Conservation (phyloP, 2,329 filamentous ascomycete genomes). For the Hymenoscyphus fraxineus region DNA sequence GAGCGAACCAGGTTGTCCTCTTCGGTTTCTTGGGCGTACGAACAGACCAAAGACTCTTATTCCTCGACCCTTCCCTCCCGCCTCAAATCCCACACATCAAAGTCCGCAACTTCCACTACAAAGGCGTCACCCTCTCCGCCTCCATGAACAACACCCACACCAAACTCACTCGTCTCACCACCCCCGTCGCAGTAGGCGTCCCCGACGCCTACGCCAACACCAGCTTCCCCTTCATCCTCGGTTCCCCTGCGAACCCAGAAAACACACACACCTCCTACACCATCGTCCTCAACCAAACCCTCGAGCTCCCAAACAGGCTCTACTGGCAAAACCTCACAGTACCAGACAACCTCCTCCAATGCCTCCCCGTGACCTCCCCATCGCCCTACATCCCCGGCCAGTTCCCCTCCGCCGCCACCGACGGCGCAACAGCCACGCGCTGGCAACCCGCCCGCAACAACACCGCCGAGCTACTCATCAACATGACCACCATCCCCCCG, state of each 20-base stretch:
- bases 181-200: slow-evolving; percentile 39
- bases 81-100: slow-evolving; percentile 56
- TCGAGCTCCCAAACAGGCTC: slow-evolving; percentile 56
- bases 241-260: slow-evolving; percentile 38
- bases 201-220: slow-evolving; percentile 54
- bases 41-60: slow-evolving; percentile 54
- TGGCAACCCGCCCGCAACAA: slow-evolving; percentile 60
- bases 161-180: slow-evolving; percentile 50
- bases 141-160: slow-evolving; percentile 63
- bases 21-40: slow-evolving; percentile 66
- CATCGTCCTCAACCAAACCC: slow-evolving; percentile 45
- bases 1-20: slow-evolving; percentile 62
- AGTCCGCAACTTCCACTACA: slow-evolving; percentile 64
- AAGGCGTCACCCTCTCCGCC: slow-evolving; percentile 59
- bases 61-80: slow-evolving; percentile 59
- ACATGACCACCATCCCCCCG: slow-evolving; percentile 39
- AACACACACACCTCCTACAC: slow-evolving; percentile 40
- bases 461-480: slow-evolving; percentile 53
- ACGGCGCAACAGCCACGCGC: slow-evolving; percentile 61
- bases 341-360: slow-evolving; percentile 61
- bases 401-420: slow-evolving; percentile 63
- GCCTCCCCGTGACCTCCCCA: slow-evolving; percentile 48
- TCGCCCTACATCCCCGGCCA: slow-evolving; percentile 57
- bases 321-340: slow-evolving; percentile 52
- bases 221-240: slow-evolving; percentile 57